A percentile compares a stretch with the other conserved stretches of the same genome.
phyloP scores from a whole-genome alignment of 2,329 filamentous ascomycete species.

The Aspergillus brasiliensis region DNA sequence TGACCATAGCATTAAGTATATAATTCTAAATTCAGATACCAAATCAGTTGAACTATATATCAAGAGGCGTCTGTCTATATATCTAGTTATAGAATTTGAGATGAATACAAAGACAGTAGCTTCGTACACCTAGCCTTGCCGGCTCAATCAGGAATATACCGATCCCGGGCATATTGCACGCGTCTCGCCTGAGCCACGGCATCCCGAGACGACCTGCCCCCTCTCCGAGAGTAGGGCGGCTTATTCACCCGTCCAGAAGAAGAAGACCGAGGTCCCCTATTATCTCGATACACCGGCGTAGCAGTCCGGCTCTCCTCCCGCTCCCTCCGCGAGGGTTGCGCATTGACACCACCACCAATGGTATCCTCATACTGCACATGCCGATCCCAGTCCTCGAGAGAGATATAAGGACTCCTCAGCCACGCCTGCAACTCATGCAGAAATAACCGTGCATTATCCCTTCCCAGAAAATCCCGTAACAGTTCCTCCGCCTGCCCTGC shows the following conservation, averaged over 20 bases:
- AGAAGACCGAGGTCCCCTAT: conserved; percentile 1
- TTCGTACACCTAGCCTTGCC: not conserved
- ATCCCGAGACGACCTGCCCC: conserved; percentile 19
- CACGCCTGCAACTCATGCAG: conserved; percentile 83
- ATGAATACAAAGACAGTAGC: not conserved
- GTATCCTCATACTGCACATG: conserved; percentile 68
- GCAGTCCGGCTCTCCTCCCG: conserved; percentile 19
- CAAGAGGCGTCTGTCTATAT: conserved; percentile 12
- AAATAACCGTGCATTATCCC: conserved; percentile 72
- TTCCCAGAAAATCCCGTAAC: conserved; percentile 75
- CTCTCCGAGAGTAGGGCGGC: conserved; percentile 17
- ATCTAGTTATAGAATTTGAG: not conserved
- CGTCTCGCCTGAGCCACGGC: conserved; percentile 24
- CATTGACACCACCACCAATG: not conserved
- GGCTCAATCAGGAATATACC: conserved; percentile 38
- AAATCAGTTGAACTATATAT: conserved; percentile 3
- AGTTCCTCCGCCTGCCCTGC: conserved; percentile 78
- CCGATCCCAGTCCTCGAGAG: conserved; percentile 76
- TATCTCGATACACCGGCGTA: conserved; percentile 24
- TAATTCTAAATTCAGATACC: conserved; percentile 21
- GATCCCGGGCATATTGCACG: conserved; percentile 32
- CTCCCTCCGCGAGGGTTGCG: not conserved
- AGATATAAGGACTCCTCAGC: conserved; percentile 76
- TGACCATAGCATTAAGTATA: conserved; percentile 3
- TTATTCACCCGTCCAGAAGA: conserved; percentile 31